phyloP scores from a whole-genome alignment of 768 basidiomycete species.

The Pleurotus tuber-regium region DNA sequence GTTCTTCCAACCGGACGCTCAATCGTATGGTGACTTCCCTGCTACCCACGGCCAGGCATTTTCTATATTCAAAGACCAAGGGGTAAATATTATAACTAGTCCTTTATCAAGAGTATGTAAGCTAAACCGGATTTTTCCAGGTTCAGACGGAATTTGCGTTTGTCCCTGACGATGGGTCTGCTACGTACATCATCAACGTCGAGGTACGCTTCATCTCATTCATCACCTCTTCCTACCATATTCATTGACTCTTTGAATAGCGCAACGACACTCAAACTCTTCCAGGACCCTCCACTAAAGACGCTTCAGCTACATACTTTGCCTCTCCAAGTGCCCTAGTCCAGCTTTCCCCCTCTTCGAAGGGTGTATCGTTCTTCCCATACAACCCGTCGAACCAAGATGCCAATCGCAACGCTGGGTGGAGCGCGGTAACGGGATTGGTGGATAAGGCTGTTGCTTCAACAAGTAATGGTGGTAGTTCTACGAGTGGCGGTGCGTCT shows the following conservation, averaged over 20 bases:
- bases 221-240: not conserved
- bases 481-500: not conserved
- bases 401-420: slow-evolving; percentile 44
- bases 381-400: slow-evolving; percentile 44
- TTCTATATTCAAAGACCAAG: slow-evolving; percentile 55
- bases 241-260: slow-evolving; percentile 27
- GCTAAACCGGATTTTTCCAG: slow-evolving; percentile 23
- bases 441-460: slow-evolving; percentile 32
- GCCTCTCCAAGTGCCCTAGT: slow-evolving; percentile 60
- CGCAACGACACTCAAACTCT: slow-evolving; percentile 63
- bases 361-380: slow-evolving; percentile 58
- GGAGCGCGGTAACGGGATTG: slow-evolving; percentile 45
- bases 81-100: slow-evolving; percentile 30
- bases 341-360: slow-evolving; percentile 57
- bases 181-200: slow-evolving; percentile 73
- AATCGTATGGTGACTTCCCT: slow-evolving; percentile 53
- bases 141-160: slow-evolving; percentile 76
- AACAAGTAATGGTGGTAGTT: not conserved
- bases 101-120: not conserved
- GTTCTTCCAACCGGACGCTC: slow-evolving; percentile 72
- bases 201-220: slow-evolving; percentile 34
- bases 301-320: slow-evolving; percentile 59
- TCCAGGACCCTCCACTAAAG: slow-evolving; percentile 58
- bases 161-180: slow-evolving; percentile 69
- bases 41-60: slow-evolving; percentile 59